phyloP scores from a whole-genome alignment of 495 filamentous ascomycete species.

The Penicillium silybi region DNA sequence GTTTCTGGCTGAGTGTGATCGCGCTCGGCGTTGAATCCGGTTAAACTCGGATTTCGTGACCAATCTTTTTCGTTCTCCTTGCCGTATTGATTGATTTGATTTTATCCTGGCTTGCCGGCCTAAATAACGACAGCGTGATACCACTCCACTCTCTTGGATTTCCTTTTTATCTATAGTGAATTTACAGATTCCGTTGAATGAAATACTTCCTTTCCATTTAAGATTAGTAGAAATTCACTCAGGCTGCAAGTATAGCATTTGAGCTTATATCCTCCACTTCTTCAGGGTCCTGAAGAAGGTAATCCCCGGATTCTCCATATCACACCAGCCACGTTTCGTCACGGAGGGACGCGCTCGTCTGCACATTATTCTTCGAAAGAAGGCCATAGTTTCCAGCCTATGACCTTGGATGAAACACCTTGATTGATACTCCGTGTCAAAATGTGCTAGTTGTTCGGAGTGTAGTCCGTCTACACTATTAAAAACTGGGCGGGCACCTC shows the following conservation, averaged over 20 bases:
- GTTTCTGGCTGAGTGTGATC: conserved; percentile 84
- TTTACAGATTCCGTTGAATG: neutral
- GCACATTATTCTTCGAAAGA: neutral
- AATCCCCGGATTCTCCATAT: conserved; percentile 7
- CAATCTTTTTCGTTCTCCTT: conserved; percentile 4
- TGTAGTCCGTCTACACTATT: neutral
- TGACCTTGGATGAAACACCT: neutral
- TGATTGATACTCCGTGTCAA: conserved; percentile 2
- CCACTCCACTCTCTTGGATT: conserved; percentile 25
- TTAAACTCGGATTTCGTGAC: neutral
- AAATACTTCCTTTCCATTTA: neutral
- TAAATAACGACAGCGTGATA: conserved; percentile 20
- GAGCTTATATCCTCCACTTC: neutral
- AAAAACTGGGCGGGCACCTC: neutral
- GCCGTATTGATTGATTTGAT: conserved; percentile 1
- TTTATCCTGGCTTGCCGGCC: conserved; percentile 8
- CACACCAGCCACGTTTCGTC: neutral
- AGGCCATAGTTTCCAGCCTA: neutral
- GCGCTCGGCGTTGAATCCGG: conserved; percentile 31
- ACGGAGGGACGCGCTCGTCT: neutral
- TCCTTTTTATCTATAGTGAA: neutral
- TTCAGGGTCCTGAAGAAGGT: conserved; percentile 1
- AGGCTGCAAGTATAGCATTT: neutral
- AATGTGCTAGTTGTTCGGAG: neutral
- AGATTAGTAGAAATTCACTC: neutral